These are phyloP conservation scores for Parathielavia hyrcaniae DNA, from an alignment of 495 filamentous ascomycete genomes.

Conservation along the genomic window DNA sequence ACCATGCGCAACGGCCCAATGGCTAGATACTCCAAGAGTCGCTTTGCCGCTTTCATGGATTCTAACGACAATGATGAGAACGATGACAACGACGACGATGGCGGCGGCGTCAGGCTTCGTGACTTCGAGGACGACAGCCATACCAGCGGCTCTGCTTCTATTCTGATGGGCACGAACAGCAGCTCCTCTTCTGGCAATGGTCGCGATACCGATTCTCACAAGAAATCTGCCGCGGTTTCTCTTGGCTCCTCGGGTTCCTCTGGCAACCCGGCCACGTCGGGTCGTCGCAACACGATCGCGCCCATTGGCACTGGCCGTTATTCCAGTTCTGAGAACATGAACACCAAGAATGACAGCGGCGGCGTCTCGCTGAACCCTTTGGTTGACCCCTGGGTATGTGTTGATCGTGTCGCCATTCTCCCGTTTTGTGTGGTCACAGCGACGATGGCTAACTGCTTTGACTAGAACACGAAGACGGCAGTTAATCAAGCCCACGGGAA, in stretches of 20 bases:
- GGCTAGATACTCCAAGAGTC: not conserved
- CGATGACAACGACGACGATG: slow-evolving; percentile 15
- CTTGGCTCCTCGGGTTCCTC: not conserved
- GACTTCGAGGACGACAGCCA: slow-evolving; percentile 13
- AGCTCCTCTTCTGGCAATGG: not conserved
- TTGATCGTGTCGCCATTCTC: not conserved
- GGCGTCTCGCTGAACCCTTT: not conserved
- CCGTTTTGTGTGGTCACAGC: too few species aligned
- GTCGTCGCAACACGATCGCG: slow-evolving; percentile 10
- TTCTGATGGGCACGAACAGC: not conserved
- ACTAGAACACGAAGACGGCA: not conserved
- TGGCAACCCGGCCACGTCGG: not conserved
- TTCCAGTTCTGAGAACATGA: not conserved
- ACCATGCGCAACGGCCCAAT: not conserved
- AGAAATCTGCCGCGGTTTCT: not conserved
- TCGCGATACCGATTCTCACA: not conserved
- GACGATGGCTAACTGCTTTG: not conserved
- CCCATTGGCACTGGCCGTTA: slow-evolving; percentile 12
- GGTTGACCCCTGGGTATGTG: not conserved
- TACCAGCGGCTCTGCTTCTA: not conserved
- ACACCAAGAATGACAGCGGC: not conserved
- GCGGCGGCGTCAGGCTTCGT: slow-evolving; percentile 11
- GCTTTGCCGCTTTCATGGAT: slow-evolving; percentile 1
- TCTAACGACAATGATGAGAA: slow-evolving; percentile 15
- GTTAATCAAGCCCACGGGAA: not conserved